A percentile compares a stretch with the other conserved stretches of the same genome.
Conservation (phyloP, 2,329 filamentous ascomycete species). For the Pestalotiopsis sp. region DNA sequence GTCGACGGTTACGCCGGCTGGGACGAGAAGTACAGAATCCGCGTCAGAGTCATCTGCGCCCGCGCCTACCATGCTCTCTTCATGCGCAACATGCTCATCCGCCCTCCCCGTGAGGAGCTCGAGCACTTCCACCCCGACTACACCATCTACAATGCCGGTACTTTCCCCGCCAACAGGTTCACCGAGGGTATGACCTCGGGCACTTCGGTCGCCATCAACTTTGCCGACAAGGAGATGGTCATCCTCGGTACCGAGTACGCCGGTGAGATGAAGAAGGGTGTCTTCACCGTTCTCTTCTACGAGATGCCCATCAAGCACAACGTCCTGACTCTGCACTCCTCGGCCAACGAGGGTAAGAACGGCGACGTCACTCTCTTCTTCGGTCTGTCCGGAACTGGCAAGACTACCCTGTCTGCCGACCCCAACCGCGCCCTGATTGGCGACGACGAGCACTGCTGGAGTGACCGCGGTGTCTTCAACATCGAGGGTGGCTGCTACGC, state of each 20-base stretch:
- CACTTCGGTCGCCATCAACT: constrained; percentile 98
- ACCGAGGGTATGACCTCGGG: constrained; percentile 98
- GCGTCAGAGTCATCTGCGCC: constrained; percentile 95
- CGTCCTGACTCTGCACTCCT: constrained; percentile 96
- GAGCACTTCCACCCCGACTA: constrained; percentile 99
- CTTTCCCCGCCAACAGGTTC: constrained; percentile 97
- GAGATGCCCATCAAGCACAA: constrained; percentile 99
- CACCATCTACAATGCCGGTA: constrained; percentile 98
- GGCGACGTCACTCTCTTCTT: constrained; percentile 99
- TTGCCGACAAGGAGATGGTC: constrained; percentile 99
- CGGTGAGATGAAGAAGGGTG: constrained; percentile 96
- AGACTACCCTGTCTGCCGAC: constrained; percentile 97
- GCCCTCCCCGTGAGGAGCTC: constrained; percentile 86
- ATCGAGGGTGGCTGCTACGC: constrained; percentile 99
- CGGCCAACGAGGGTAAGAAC: constrained; percentile 91
- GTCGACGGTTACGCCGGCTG: constrained; percentile 96
- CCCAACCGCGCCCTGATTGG: constrained; percentile 95
- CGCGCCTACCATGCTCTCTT: constrained; percentile 99
- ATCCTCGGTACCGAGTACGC: constrained; percentile 99
- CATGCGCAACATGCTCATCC: constrained; percentile 99
- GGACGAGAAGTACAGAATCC: constrained; percentile 98
- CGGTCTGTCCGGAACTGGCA: constrained; percentile 96
- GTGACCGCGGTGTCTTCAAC: constrained; percentile 95
- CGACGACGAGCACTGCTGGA: constrained; percentile 99
- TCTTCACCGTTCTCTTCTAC: constrained; percentile 99